A percentile compares a stretch with the other conserved stretches of the same genome.
These are phyloP conservation scores for Claviceps spartinae DNA, from an alignment of 2,329 filamentous ascomycete species.

Conservation along the genomic window DNA sequence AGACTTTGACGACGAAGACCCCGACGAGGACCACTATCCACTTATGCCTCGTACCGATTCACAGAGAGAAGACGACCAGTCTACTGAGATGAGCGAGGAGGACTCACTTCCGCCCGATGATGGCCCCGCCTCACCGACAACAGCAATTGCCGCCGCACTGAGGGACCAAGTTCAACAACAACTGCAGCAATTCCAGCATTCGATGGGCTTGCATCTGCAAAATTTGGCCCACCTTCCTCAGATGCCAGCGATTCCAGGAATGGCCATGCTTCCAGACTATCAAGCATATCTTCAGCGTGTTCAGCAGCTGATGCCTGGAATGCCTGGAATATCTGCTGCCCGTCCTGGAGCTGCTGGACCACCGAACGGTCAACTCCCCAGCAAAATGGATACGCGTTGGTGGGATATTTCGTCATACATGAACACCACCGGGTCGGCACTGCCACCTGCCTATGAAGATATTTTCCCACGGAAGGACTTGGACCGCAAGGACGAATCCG, in stretches of 20 bases:
- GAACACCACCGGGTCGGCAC: conserved; percentile 28
- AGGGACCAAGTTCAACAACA: conserved; percentile 62
- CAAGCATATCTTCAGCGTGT: conserved; percentile 56
- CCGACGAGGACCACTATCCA: conserved; percentile 23
- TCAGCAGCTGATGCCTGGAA: conserved; percentile 58
- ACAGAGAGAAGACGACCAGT: conserved; percentile 18
- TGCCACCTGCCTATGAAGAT: conserved; percentile 67
- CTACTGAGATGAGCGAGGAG: conserved; percentile 22
- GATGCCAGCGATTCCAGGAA: conserved; percentile 41
- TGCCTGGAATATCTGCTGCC: conserved; percentile 39
- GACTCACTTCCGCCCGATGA: conserved; percentile 21
- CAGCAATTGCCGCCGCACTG: conserved; percentile 53
- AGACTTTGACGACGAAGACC: conserved; percentile 29
- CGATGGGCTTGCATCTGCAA: conserved; percentile 51
- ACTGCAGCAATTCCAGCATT: conserved; percentile 64
- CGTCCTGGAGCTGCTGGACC: conserved; percentile 40
- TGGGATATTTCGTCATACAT: conserved; percentile 51
- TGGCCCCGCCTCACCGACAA: conserved; percentile 38
- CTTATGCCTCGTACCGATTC: conserved; percentile 22
- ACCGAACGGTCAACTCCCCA: conserved; percentile 20
- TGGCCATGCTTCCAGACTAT: conserved; percentile 56
- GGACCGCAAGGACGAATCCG: conserved; percentile 45
- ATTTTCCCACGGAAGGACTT: conserved; percentile 49
- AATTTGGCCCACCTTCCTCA: conserved; percentile 38
- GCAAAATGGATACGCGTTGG: conserved; percentile 44